A percentile compares a stretch with the other conserved stretches of the same genome.
These are phyloP conservation scores for Dictyostelium brefeldianum DNA, from an alignment of 78 protist species.

Conservation along the genomic window DNA sequence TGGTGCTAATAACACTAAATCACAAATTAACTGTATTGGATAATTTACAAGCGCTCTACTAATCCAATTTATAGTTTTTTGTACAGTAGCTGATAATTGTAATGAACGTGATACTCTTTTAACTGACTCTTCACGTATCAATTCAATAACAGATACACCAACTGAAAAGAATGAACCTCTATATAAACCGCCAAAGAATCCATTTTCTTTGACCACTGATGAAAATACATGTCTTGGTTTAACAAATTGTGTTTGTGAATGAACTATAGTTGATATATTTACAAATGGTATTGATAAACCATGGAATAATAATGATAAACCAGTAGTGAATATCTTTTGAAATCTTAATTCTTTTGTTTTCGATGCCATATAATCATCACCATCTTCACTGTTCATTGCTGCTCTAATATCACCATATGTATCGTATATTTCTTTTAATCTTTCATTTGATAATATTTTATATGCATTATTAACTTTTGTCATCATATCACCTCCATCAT, in stretches of 20 bases:
- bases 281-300: not conserved
- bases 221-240: not conserved
- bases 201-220: not conserved
- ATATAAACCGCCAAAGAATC: not conserved
- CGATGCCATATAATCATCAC: not conserved
- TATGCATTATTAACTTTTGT: conserved; percentile 35
- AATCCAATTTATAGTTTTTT: not conserved
- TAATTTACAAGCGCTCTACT: not conserved
- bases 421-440: conserved; percentile 28
- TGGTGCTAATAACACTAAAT: not conserved
- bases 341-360: no score
- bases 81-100: not conserved
- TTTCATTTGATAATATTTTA: not conserved
- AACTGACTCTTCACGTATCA: not conserved
- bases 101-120: not conserved
- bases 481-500: conserved; percentile 13
- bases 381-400: not conserved
- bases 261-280: not conserved
- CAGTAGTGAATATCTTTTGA: not conserved
- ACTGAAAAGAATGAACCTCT: not conserved
- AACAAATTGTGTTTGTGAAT: not conserved
- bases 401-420: not conserved
- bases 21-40: not conserved
- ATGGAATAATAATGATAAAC: not conserved
- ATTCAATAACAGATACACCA: not conserved